These are phyloP conservation scores for Emmonsia crescens DNA, from an alignment of 2,329 filamentous ascomycete species.

Conservation along the genomic window DNA sequence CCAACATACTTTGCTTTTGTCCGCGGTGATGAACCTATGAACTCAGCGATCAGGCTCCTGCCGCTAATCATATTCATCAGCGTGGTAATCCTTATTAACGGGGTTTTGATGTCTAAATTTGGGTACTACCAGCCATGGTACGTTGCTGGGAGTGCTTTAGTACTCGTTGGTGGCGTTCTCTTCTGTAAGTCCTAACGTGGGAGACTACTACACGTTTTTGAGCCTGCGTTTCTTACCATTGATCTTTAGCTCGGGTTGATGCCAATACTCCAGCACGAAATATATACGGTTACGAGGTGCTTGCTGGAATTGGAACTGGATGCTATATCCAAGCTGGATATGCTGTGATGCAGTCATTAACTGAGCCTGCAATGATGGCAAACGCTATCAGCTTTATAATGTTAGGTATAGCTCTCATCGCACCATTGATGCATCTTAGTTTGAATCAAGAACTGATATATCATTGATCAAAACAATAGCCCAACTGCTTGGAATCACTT, in stretches of 20 bases:
- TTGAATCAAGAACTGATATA: not conserved
- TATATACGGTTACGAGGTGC: constrained; percentile 22
- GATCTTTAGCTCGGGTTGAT: not conserved
- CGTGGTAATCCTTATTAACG: constrained; percentile 13
- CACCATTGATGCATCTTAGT: not conserved
- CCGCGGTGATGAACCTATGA: constrained; percentile 27
- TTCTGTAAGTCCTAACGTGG: constrained; percentile 7
- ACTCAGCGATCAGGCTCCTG: constrained; percentile 22
- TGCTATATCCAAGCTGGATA: constrained; percentile 27
- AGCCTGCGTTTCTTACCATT: not conserved
- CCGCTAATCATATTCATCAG: constrained; percentile 21
- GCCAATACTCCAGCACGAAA: constrained; percentile 8
- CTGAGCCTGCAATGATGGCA: constrained; percentile 20
- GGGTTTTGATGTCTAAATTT: constrained; percentile 13
- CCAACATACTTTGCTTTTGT: constrained; percentile 47
- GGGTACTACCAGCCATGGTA: constrained; percentile 21
- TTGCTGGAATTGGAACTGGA: constrained; percentile 31
- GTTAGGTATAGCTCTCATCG: not conserved
- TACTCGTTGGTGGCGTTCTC: constrained; percentile 14
- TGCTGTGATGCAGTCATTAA: constrained; percentile 29
- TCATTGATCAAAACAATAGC: not conserved
- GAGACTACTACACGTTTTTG: not conserved
- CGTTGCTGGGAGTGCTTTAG: constrained; percentile 15
- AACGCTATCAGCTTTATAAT: constrained; percentile 31
- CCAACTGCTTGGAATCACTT: not conserved